Percentiles rank a stretch among this genome's conserved stretches.
Conservation (phyloP, 2,329 filamentous ascomycete species). For the Podosphaera xanthii region DNA sequence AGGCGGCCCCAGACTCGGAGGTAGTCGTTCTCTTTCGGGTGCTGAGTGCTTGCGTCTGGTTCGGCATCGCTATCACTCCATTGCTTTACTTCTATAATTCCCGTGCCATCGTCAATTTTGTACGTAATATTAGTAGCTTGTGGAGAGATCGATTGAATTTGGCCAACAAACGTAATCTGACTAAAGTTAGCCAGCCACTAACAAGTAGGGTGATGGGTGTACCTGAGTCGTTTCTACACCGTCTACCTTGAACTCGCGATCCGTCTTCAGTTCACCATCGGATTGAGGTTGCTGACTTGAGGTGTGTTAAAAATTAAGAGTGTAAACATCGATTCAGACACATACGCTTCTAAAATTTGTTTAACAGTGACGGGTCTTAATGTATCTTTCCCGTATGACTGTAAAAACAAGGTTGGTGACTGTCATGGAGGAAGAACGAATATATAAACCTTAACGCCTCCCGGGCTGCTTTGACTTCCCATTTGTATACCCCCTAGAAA, state of each 20-base stretch:
- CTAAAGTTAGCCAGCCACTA: slow-evolving; percentile 1
- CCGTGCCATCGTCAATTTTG: slow-evolving; percentile 86
- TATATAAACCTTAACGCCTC: slow-evolving; percentile 22
- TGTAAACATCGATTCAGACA: not conserved
- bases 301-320: not conserved
- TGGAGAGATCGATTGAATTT: slow-evolving; percentile 68
- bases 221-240: slow-evolving; percentile 42
- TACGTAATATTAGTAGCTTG: slow-evolving; percentile 84
- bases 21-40: slow-evolving; percentile 49
- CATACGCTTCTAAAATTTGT: slow-evolving; percentile 55
- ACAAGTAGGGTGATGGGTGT: slow-evolving; percentile 3
- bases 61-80: slow-evolving; percentile 35
- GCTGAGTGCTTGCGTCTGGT: slow-evolving; percentile 21
- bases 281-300: slow-evolving; percentile 40
- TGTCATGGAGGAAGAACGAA: not conserved
- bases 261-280: slow-evolving; percentile 28
- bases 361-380: slow-evolving; percentile 89
- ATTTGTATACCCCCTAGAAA: slow-evolving; percentile 38
- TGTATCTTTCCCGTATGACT: slow-evolving; percentile 50
- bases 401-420: not conserved
- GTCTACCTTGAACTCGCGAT: slow-evolving; percentile 49
- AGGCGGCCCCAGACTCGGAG: slow-evolving; percentile 70
- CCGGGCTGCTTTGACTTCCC: slow-evolving; percentile 28
- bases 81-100: slow-evolving; percentile 72
- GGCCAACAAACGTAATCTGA: slow-evolving; percentile 68